A percentile compares a stretch with the other conserved stretches of the same genome.
Conservation (phyloP, 352 stramenopile species). For the Pythium phragmiticola region DNA sequence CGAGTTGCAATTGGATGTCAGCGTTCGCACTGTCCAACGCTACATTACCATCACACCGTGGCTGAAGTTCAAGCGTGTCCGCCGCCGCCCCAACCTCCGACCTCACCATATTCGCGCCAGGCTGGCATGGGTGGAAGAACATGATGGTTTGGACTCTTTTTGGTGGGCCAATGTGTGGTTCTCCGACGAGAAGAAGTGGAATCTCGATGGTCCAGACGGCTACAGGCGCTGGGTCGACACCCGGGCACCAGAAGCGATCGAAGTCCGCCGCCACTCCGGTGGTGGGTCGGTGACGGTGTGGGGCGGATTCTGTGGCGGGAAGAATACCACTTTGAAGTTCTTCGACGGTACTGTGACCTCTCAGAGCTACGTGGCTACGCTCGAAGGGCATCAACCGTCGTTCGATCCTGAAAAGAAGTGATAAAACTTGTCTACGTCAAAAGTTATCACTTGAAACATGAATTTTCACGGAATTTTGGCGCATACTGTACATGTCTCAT, state of each 20-base stretch:
- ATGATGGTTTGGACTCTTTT: background rate
- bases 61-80: conserved; percentile 3
- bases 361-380: background rate
- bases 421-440: too few species aligned
- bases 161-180: conserved; percentile 10
- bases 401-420: background rate
- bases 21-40: too few species aligned
- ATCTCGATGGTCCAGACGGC: conserved; percentile 6
- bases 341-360: conserved; percentile 2
- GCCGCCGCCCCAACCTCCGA: background rate
- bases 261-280: conserved; percentile 1
- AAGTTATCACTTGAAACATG: too few species aligned
- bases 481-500: too few species aligned
- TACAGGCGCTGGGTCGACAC: conserved; percentile 11
- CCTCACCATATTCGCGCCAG: background rate
- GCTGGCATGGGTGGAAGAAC: background rate
- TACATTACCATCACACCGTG: background rate
- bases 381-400: background rate
- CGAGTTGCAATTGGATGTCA: too few species aligned
- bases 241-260: background rate
- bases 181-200: conserved; percentile 16
- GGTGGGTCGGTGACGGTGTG: conserved; percentile 7
- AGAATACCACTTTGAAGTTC: conserved; percentile 1
- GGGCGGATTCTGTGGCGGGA: conserved; percentile 1
- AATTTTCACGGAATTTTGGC: too few species aligned